These are phyloP conservation scores for Penicillium hordei DNA, from an alignment of 2,329 filamentous ascomycete species.

Conservation along the genomic window DNA sequence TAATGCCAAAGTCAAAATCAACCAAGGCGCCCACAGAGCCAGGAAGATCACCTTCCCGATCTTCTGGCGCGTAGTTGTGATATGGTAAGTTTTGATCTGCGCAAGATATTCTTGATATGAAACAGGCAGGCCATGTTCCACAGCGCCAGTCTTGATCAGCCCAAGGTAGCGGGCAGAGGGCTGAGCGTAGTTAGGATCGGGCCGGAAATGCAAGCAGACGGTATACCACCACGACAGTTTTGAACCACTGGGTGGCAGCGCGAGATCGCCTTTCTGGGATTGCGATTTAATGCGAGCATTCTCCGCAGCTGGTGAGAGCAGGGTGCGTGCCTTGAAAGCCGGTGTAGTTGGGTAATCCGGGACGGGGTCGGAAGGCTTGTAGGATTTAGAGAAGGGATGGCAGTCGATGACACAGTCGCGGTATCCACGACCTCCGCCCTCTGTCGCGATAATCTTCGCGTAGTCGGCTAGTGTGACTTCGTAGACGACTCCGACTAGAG, in stretches of 20 bases:
- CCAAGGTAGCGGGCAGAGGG: slow-evolving; percentile 80
- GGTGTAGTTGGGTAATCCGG: slow-evolving; percentile 62
- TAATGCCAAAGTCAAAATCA: slow-evolving; percentile 56
- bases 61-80: slow-evolving; percentile 66
- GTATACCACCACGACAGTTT: slow-evolving; percentile 16
- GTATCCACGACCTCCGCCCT: slow-evolving; percentile 85
- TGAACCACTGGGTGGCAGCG: not conserved
- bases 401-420: slow-evolving; percentile 79
- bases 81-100: slow-evolving; percentile 66
- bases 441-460: slow-evolving; percentile 80
- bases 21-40: slow-evolving; percentile 56
- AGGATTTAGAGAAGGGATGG: slow-evolving; percentile 60
- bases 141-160: slow-evolving; percentile 74
- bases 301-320: slow-evolving; percentile 64
- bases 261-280: not conserved
- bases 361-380: slow-evolving; percentile 54
- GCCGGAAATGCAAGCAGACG: slow-evolving; percentile 53
- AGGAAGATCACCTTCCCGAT: slow-evolving; percentile 66
- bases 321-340: slow-evolving; percentile 79
- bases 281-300: slow-evolving; percentile 21
- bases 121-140: slow-evolving; percentile 74
- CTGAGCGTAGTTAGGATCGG: slow-evolving; percentile 72
- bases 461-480: slow-evolving; percentile 85
- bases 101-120: slow-evolving; percentile 75
- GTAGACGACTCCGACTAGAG: slow-evolving; percentile 90